Conservation (phyloP, 805 yeast genomes). For the Saturnispora diversa region DNA sequence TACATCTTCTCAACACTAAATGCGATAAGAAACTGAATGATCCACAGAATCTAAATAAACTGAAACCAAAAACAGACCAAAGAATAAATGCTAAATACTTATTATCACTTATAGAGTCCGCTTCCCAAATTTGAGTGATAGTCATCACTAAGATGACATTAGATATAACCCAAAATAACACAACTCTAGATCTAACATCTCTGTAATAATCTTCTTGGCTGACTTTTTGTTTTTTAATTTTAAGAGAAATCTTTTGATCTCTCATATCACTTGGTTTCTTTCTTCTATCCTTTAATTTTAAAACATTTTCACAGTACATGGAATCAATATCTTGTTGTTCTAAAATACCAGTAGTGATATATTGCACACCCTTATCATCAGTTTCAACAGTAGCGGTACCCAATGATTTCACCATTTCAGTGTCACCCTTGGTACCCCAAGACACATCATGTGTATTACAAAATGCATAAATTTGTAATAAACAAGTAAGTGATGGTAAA, state of each 20-base stretch:
- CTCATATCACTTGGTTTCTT: constrained; percentile 46
- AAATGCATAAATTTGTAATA: constrained; percentile 90
- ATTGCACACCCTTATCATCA: constrained; percentile 75
- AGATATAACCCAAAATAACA: constrained; percentile 85
- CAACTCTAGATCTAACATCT: constrained; percentile 91
- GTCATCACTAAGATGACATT: constrained; percentile 80
- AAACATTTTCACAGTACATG: constrained; percentile 67
- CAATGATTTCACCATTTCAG: constrained; percentile 55
- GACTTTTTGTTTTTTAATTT: constrained; percentile 30
- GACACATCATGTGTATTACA: constrained; percentile 98
- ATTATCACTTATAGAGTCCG: constrained; percentile 60
- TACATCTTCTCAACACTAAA: constrained; percentile 27
- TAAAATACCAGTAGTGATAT: constrained; percentile 71
- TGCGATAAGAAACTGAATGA: constrained; percentile 61
- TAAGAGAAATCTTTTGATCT: constrained; percentile 32
- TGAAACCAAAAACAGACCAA: constrained; percentile 86
- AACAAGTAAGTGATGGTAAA: constrained; percentile 86
- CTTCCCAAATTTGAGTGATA: constrained; percentile 70
- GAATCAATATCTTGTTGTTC: constrained; percentile 73
- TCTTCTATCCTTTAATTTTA: constrained; percentile 64
- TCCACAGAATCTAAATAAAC: constrained; percentile 76
- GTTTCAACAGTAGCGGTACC: constrained; percentile 79
- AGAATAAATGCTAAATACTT: constrained; percentile 74
- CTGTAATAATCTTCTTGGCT: constrained; percentile 81
- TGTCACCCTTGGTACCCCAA: constrained; percentile 98